Percentiles rank a stretch among this genome's conserved stretches.
Conservation (phyloP, 2,329 filamentous ascomycete genomes). For the Endoconidiophora polonica region DNA sequence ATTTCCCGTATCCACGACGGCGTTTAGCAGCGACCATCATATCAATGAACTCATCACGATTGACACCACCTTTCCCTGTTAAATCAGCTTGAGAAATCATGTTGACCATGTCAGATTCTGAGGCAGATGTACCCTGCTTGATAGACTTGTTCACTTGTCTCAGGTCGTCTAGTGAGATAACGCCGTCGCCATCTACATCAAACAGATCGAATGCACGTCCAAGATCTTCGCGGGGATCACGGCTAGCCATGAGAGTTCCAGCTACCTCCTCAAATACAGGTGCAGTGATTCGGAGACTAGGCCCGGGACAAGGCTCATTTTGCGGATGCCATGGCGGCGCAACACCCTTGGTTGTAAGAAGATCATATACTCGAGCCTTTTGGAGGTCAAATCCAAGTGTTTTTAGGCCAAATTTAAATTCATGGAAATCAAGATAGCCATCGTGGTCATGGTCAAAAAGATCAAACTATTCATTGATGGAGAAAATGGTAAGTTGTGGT, state of each 20-base stretch:
- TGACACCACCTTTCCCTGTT: constrained; percentile 71
- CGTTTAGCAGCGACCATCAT: constrained; percentile 28
- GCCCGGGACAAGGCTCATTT: constrained; percentile 39
- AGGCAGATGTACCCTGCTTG: constrained; percentile 61
- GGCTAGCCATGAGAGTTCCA: constrained; percentile 60
- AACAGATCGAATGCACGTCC: constrained; percentile 83
- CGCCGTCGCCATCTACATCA: constrained; percentile 79
- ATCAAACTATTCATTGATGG: constrained; percentile 11
- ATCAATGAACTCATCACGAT: constrained; percentile 51
- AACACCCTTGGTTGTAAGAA: constrained; percentile 68
- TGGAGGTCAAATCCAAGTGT: constrained; percentile 85
- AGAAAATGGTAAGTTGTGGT: not conserved
- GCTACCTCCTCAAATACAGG: constrained; percentile 60
- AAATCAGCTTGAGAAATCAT: constrained; percentile 99
- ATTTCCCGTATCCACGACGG: constrained; percentile 14
- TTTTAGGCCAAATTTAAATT: constrained; percentile 91
- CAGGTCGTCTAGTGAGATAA: constrained; percentile 78
- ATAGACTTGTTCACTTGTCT: constrained; percentile 75
- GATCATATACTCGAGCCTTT: constrained; percentile 66
- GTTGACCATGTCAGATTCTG: constrained; percentile 78
- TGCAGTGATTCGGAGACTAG: constrained; percentile 54
- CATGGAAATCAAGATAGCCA: constrained; percentile 87
- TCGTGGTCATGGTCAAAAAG: constrained; percentile 24
- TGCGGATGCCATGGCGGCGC: constrained; percentile 42
- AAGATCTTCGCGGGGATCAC: constrained; percentile 84